Evolutionary conservation across 2,329 filamentous ascomycete species (phyloP).

Genomic region (Aspergillus fischeri): DNA sequence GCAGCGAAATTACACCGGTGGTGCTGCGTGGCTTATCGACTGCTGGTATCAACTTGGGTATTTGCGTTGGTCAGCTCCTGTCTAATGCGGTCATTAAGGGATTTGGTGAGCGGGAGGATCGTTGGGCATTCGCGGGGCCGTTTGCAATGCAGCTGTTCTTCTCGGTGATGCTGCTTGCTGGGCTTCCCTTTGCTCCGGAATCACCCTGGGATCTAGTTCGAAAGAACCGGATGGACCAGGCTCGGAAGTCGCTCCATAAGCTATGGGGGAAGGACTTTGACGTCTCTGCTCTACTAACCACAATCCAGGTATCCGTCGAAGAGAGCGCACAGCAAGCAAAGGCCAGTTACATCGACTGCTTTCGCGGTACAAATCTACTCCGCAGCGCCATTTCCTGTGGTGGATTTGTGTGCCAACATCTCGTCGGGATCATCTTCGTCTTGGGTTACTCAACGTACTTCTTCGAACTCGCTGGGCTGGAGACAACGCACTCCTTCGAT

Average conservation of each 20-base stretch:
- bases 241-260: neutral
- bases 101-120: neutral
- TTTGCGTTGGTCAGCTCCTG: neutral
- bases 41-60: neutral
- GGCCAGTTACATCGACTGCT: constrained; percentile 14
- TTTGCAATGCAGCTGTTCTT: too few relatives aligned
- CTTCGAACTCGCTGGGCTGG: constrained; percentile 23
- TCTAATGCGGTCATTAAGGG: constrained; percentile 1
- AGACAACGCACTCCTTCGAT: constrained; percentile 29
- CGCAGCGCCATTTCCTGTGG: constrained; percentile 41
- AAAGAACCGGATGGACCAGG: neutral
- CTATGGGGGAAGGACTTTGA: neutral
- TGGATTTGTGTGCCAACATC: constrained; percentile 43
- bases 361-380: constrained; percentile 35
- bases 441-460: constrained; percentile 31
- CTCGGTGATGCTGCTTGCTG: too few relatives aligned
- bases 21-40: constrained; percentile 1
- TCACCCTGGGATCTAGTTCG: too few relatives aligned
- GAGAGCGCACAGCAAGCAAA: too few relatives aligned
- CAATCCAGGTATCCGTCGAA: too few relatives aligned
- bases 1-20: too few relatives aligned
- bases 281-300: neutral
- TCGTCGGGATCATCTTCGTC: constrained; percentile 42
- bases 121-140: too few relatives aligned
- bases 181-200: too few relatives aligned